Evolutionary conservation across 352 stramenopile species (phyloP), one percentile per base, ranked within the genome.

Genomic region (Phytophthora uliginosa): DNA sequence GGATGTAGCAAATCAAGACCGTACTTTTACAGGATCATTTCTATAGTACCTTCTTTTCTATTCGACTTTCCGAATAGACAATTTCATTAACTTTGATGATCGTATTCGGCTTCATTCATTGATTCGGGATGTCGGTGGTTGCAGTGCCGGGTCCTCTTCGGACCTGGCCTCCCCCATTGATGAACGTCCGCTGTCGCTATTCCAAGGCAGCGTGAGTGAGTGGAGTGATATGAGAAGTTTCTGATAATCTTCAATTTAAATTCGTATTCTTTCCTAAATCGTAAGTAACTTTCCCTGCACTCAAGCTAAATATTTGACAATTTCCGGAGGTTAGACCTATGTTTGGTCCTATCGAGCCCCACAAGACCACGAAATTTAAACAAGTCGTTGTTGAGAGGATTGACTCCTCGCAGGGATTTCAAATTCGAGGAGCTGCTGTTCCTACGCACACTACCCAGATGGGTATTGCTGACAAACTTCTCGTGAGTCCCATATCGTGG

Each of bases 151-250:
- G 54, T 60, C 58, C 59, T 67, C 51, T 74, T 65, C 55, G 73
- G 58, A 71, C 51, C 45, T 28, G 45, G 59, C 50, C 56, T 48
- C 54, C 47, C 72, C 66, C 71, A 28, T 77, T 80, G 73, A 80
- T 80, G 73, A 80, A 80, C 73, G 73, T 80, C 73, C 73, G 69
- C 58, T 77, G 73, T 77, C 66, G 68, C 69, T 74, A 77, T 80
- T 80, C 69, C 69, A 80, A 80, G 59, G 73, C 73, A 80, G 74
- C 66, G 74, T 79, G 73, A 81, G 74, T 80, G 73, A 72, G 60
- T 58, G 63, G 74, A 67, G 71, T 71, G 74, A 68, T 81, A 81
- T 79, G 74, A 81, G 58, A 71, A 71, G 63, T 65, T 71, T 59
- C 54, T 71, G 54, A 7, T 7, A n/a, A 18, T 2, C 36, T 45